Conservation (phyloP, 352 stramenopile species). For the Phytophthora parvispora region DNA sequence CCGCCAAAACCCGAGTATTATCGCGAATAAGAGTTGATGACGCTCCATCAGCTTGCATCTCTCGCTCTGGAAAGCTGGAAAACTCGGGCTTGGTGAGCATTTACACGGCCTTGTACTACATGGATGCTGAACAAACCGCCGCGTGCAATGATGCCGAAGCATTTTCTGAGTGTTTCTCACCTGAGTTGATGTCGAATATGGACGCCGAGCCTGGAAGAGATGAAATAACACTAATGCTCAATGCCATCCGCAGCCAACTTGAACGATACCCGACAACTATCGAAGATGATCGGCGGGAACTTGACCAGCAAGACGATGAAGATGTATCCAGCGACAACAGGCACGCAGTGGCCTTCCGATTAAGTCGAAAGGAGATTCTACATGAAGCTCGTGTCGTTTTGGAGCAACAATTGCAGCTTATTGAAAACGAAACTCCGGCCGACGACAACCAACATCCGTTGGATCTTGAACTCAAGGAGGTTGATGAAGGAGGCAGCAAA, state of each 20-base stretch:
- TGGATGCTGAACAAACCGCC: constrained; percentile 18
- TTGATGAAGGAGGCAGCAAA: constrained; percentile 5
- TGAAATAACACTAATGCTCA: constrained; percentile 12
- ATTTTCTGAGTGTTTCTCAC: constrained; percentile 50
- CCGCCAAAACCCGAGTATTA: constrained; percentile 38
- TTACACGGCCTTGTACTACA: constrained; percentile 40
- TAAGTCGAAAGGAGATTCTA: constrained; percentile 67
- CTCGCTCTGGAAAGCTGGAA: constrained; percentile 37
- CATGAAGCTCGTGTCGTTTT: constrained; percentile 27
- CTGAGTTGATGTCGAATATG: constrained; percentile 16
- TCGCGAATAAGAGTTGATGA: constrained; percentile 45
- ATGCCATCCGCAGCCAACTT: constrained; percentile 26
- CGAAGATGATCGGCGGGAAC: constrained; percentile 33
- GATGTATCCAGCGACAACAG: neutral
- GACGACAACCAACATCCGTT: neutral
- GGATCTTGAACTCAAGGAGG: neutral
- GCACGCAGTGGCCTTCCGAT: constrained; percentile 57
- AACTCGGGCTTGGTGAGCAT: constrained; percentile 38
- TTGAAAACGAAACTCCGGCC: neutral
- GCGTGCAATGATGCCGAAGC: constrained; percentile 33
- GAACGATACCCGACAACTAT: constrained; percentile 51
- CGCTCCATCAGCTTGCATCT: constrained; percentile 37
- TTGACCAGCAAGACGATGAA: neutral
- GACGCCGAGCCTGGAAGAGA: constrained; percentile 6
- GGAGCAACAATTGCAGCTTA: constrained; percentile 1